These are phyloP conservation scores for barley (Hordeum vulgare) DNA, from an alignment of 176 grass and related monocot species.

Conservation along the genomic window DNA sequence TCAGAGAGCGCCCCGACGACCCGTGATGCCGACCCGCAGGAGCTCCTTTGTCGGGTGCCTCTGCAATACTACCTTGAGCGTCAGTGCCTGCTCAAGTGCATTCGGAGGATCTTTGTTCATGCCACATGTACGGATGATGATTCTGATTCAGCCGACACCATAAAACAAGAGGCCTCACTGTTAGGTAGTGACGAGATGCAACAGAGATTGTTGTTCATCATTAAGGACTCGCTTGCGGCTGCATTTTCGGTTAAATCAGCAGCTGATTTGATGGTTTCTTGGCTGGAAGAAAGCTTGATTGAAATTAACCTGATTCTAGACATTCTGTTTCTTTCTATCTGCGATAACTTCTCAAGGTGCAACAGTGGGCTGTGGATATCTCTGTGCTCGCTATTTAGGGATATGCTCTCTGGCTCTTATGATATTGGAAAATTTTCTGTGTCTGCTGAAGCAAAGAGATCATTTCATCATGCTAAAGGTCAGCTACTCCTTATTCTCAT, in stretches of 20 bases:
- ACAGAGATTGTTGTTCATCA: conserved; percentile 46
- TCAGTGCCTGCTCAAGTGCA: conserved; percentile 93
- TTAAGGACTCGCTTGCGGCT: conserved; percentile 58
- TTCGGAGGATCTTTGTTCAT: conserved; percentile 74
- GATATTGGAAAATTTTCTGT: no score
- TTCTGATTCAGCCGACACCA: conserved; percentile 36
- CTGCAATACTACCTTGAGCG: conserved; percentile 88
- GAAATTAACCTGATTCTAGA: no score
- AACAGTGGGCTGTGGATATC: no score
- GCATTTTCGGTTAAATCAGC: conserved; percentile 52
- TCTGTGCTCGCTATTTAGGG: no score
- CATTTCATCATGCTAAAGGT: no score
- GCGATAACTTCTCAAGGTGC: no score
- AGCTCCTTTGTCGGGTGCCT: conserved; percentile 54
- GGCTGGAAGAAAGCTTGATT: no score
- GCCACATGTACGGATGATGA: conserved; percentile 34
- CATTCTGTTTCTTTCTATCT: no score
- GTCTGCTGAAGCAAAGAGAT: no score
- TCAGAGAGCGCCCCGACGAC: conserved; percentile 18
- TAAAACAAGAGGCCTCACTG: conserved; percentile 41
- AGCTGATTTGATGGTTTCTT: no score
- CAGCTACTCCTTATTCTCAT: no score
- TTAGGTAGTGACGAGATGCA: conserved; percentile 67
- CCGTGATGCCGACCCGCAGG: conserved; percentile 37
- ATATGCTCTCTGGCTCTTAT: no score